phyloP scores from a whole-genome alignment of 345 rosid genomes.

The Physaria fendleri region DNA sequence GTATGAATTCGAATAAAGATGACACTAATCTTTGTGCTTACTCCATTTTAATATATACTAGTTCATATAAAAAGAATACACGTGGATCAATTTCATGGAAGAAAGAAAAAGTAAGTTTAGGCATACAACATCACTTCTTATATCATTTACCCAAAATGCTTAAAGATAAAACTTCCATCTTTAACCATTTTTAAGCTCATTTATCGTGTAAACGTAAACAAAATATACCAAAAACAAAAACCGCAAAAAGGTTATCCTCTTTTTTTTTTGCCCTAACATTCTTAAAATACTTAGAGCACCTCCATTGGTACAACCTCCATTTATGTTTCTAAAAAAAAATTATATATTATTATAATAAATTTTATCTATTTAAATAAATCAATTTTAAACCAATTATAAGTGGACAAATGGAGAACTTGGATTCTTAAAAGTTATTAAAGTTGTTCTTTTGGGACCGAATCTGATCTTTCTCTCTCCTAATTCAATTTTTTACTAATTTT shows the following conservation, averaged over 20 bases:
- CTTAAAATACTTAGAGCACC: too few species aligned
- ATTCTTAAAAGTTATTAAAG: too few species aligned
- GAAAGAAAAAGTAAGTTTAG: neutral
- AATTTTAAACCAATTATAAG: too few species aligned
- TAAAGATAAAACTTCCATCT: neutral
- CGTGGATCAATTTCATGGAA: conserved; percentile 16
- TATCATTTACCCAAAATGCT: conserved; percentile 22
- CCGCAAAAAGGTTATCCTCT: neutral
- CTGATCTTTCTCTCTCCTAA: too few species aligned
- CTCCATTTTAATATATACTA: conserved; percentile 3
- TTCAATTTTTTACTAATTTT: too few species aligned
- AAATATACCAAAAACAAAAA: neutral
- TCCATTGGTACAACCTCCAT: too few species aligned
- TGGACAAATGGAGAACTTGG: too few species aligned
- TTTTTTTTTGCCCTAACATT: neutral
- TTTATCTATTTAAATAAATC: too few species aligned
- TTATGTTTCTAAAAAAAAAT: too few species aligned
- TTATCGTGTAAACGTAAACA: conserved; percentile 13
- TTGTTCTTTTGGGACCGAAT: too few species aligned
- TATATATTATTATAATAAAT: too few species aligned
- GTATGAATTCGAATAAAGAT: conserved; percentile 3
- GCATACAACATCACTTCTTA: conserved; percentile 18
- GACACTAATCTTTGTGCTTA: neutral
- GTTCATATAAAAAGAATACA: neutral
- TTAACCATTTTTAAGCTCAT: neutral